A percentile compares a stretch with the other conserved stretches of the same genome.
These are phyloP conservation scores for Nicotiana tabacum DNA, from an alignment of 257 asterid species.

Conservation along the genomic window DNA sequence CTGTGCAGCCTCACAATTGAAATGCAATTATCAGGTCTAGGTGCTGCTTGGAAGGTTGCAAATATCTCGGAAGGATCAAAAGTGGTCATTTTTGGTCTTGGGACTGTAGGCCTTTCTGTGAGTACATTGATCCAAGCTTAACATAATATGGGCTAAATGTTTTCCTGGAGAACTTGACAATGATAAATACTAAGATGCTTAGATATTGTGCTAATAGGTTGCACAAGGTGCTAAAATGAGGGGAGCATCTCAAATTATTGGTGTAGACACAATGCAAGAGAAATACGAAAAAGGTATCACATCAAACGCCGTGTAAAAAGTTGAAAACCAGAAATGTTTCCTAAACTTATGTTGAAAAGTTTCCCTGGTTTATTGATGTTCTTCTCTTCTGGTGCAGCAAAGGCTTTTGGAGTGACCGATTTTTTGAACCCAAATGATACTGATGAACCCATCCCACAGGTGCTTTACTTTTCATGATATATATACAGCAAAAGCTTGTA, in stretches of 20 bases:
- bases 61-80: slow-evolving; percentile 76
- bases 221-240: slow-evolving; percentile 91
- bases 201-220: slow-evolving; percentile 43
- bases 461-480: slow-evolving; percentile 17
- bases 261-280: slow-evolving; percentile 69
- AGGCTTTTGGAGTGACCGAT: slow-evolving; percentile 83
- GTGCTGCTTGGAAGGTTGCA: slow-evolving; percentile 99
- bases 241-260: slow-evolving; percentile 87
- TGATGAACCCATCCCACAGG: slow-evolving; percentile 88
- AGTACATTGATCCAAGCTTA: slow-evolving; percentile 28
- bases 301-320: neutral
- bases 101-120: slow-evolving; percentile 97
- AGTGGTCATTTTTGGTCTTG: slow-evolving; percentile 87
- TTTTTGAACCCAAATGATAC: slow-evolving; percentile 70
- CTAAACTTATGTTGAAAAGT: neutral
- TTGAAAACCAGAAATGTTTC: neutral
- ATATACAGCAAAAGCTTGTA: neutral
- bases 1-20: slow-evolving; percentile 15
- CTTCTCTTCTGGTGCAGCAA: slow-evolving; percentile 41
- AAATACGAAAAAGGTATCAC: slow-evolving; percentile 60
- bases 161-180: neutral
- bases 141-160: neutral
- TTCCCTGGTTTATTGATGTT: neutral
- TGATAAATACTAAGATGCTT: slow-evolving; percentile 1
- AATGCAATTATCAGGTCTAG: slow-evolving; percentile 54